phyloP scores from a whole-genome alignment of 1,284 basidiomycete species.

The Ganoderma leucocontextum region DNA sequence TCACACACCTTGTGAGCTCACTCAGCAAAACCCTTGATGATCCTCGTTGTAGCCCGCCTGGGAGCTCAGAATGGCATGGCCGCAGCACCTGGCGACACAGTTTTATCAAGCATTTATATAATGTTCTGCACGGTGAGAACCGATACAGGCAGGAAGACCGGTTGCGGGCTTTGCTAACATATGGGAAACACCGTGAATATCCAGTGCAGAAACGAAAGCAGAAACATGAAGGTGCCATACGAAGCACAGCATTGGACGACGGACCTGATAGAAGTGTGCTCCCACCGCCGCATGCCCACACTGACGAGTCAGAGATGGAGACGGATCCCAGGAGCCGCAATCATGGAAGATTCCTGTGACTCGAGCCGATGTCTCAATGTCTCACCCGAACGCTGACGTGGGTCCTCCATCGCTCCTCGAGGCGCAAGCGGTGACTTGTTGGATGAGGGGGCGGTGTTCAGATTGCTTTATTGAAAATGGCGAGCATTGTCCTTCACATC shows the following conservation, averaged over 20 bases:
- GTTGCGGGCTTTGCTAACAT: background rate
- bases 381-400: background rate
- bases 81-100: conserved; percentile 25
- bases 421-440: conserved; percentile 4
- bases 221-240: conserved; percentile 17
- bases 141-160: conserved; percentile 8
- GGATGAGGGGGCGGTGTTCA: conserved; percentile 7
- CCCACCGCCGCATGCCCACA: background rate
- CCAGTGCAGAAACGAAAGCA: conserved; percentile 11
- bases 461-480: background rate
- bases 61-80: conserved; percentile 8
- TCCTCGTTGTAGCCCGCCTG: background rate
- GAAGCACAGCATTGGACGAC: conserved; percentile 22
- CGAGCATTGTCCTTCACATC: background rate
- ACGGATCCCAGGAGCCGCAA: conserved; percentile 3
- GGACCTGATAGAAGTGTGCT: background rate
- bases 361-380: conserved; percentile 13
- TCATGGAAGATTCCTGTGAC: conserved; percentile 16
- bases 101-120: conserved; percentile 29
- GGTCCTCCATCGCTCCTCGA: conserved; percentile 6
- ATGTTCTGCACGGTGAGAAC: conserved; percentile 16
- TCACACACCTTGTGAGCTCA: conserved; percentile 9
- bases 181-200: background rate
- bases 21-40: conserved; percentile 10
- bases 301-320: conserved; percentile 6